A percentile compares a stretch with the other conserved stretches of the same genome.
phyloP scores from a whole-genome alignment of 2,329 filamentous ascomycete genomes.

The Conoideocrella luteorostrata region DNA sequence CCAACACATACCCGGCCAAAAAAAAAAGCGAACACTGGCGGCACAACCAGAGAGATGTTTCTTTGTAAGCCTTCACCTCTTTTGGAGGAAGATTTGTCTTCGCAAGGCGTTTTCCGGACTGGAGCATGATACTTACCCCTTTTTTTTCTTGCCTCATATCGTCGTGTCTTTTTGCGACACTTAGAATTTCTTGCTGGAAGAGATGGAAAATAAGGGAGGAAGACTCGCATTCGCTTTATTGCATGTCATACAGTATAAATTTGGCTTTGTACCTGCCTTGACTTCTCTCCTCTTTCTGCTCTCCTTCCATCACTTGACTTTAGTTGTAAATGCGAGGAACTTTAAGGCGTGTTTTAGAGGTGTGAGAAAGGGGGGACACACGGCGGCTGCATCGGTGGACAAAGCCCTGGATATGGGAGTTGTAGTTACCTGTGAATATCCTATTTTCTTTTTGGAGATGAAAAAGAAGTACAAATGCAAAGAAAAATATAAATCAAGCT shows the following conservation, averaged over 20 bases:
- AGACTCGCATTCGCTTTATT: background rate
- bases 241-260: background rate
- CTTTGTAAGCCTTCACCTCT: constrained; percentile 14
- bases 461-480: constrained; percentile 4
- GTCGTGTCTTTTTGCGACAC: constrained; percentile 14
- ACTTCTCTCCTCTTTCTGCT: background rate
- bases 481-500: too few species aligned
- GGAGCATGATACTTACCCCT: constrained; percentile 16
- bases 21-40: constrained; percentile 5
- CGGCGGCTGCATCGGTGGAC: background rate
- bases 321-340: background rate
- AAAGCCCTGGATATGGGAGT: constrained; percentile 11
- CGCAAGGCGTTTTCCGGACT: constrained; percentile 26
- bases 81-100: constrained; percentile 20
- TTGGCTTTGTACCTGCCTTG: too few species aligned
- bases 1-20: constrained; percentile 9
- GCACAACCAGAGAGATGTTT: constrained; percentile 10
- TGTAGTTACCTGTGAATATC: constrained; percentile 9
- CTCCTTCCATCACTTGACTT: background rate
- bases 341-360: constrained; percentile 11
- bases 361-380: constrained; percentile 18
- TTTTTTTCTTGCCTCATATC: constrained; percentile 14
- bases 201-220: background rate
- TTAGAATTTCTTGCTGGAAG: constrained; percentile 14
- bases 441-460: constrained; percentile 7